phyloP scores from a whole-genome alignment of 176 grass and related monocot genomes.

The Oryza meyeriana region DNA sequence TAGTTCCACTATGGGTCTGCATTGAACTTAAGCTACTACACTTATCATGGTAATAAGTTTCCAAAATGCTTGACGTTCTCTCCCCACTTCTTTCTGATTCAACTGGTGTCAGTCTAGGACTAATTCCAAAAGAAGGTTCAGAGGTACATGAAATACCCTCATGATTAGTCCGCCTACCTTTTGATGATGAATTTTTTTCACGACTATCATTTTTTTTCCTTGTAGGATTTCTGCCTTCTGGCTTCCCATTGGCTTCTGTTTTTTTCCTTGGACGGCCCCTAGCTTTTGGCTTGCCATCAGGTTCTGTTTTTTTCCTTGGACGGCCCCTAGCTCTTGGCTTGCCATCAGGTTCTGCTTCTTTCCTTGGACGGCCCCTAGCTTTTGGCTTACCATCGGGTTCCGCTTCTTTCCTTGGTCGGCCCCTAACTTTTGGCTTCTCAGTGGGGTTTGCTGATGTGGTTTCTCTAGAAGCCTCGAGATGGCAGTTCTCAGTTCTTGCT shows the following conservation, averaged over 20 bases:
- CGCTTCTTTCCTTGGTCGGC: constrained; percentile 25
- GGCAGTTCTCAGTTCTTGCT: constrained; percentile 23
- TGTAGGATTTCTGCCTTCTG: constrained; percentile 35
- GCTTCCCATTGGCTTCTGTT: constrained; percentile 20
- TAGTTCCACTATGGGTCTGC: background rate
- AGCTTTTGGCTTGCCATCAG: constrained; percentile 36
- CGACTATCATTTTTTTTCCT: constrained; percentile 25
- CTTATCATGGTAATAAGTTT: constrained; percentile 6
- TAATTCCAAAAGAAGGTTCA: constrained; percentile 20
- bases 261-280: constrained; percentile 45
- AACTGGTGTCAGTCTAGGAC: background rate
- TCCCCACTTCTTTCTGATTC: constrained; percentile 5
- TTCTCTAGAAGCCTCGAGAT: constrained; percentile 28
- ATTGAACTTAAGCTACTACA: background rate
- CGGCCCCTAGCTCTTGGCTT: constrained; percentile 34
- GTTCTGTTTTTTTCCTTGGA: constrained; percentile 30
- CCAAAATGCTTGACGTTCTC: background rate
- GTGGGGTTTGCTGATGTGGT: constrained; percentile 28
- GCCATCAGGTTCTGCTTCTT: constrained; percentile 20
- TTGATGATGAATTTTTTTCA: background rate
- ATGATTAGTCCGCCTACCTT: background rate
- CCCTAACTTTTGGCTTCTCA: constrained; percentile 29
- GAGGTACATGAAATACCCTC: constrained; percentile 2
- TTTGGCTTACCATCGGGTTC: constrained; percentile 28
- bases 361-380: constrained; percentile 28